Conservation (phyloP, 495 filamentous ascomycete genomes). For the Sphaerosporella brunnea region DNA sequence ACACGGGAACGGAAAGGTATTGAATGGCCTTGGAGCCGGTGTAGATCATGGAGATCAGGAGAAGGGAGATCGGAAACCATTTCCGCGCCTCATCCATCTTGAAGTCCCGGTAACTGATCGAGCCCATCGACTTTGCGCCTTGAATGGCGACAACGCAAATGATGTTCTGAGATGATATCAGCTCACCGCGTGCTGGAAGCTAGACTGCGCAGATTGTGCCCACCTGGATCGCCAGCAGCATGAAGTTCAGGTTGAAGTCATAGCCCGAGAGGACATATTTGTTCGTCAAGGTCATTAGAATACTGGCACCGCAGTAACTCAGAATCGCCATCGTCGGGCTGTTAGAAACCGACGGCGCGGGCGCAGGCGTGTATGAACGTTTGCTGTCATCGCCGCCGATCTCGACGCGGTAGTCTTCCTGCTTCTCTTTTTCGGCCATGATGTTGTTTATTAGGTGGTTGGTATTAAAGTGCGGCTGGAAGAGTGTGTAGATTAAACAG, state of each 20-base stretch:
- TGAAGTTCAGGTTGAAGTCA: constrained; percentile 92
- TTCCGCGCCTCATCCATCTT: constrained; percentile 77
- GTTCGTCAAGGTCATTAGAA: constrained; percentile 97
- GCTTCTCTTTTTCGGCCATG: constrained; percentile 71
- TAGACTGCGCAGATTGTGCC: constrained; percentile 15
- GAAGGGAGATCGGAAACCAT: constrained; percentile 95
- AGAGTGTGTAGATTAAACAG: neutral
- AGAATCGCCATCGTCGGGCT: constrained; percentile 66
- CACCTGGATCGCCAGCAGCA: constrained; percentile 86
- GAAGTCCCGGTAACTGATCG: constrained; percentile 84
- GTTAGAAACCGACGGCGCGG: constrained; percentile 35
- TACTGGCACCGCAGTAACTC: constrained; percentile 84
- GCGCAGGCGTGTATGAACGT: constrained; percentile 33
- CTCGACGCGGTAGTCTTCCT: constrained; percentile 60
- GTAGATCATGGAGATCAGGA: constrained; percentile 99
- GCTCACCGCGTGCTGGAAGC: constrained; percentile 2
- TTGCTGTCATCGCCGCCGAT: constrained; percentile 47
- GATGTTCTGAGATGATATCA: constrained; percentile 37
- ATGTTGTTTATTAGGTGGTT: neutral
- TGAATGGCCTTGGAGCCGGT: constrained; percentile 91
- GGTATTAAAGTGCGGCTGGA: neutral
- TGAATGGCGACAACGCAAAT: constrained; percentile 86
- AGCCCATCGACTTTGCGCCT: constrained; percentile 57
- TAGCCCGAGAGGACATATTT: constrained; percentile 89
- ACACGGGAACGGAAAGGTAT: constrained; percentile 91